Evolutionary conservation across 305 asterid genomes (phyloP).

Genomic region (Ilex paraguariensis): DNA sequence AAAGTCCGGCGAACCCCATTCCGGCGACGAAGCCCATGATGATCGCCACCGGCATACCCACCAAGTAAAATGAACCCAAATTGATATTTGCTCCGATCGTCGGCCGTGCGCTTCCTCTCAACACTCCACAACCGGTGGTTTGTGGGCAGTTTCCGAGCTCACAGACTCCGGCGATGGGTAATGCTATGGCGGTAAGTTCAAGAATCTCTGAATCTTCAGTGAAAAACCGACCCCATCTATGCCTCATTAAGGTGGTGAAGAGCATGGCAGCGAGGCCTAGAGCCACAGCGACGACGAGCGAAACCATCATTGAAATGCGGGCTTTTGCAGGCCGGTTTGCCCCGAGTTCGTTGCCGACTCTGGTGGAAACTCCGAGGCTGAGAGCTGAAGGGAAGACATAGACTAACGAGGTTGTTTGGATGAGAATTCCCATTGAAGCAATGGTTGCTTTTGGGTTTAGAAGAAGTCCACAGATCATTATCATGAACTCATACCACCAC

Average conservation of each 20-base stretch:
- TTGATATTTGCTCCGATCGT: slow-evolving; percentile 74
- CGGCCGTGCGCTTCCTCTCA: slow-evolving; percentile 83
- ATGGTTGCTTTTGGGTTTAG: slow-evolving; percentile 67
- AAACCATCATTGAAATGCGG: slow-evolving; percentile 53
- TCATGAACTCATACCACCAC: slow-evolving; percentile 99
- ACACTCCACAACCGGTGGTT: slow-evolving; percentile 86
- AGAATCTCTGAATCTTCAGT: slow-evolving; percentile 55
- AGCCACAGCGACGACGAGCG: slow-evolving; percentile 35
- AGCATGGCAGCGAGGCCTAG: slow-evolving; percentile 58
- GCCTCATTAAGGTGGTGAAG: slow-evolving; percentile 55
- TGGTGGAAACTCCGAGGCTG: slow-evolving; percentile 72
- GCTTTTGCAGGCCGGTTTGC: slow-evolving; percentile 60
- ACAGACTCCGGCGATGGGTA: slow-evolving; percentile 83
- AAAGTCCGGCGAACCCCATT: slow-evolving; percentile 73
- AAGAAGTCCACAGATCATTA: slow-evolving; percentile 68
- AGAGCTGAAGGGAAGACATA: slow-evolving; percentile 82
- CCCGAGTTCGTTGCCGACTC: slow-evolving; percentile 80
- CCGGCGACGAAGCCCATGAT: slow-evolving; percentile 56
- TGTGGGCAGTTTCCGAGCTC: slow-evolving; percentile 96
- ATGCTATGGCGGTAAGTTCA: slow-evolving; percentile 53
- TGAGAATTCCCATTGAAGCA: slow-evolving; percentile 82
- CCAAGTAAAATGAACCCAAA: slow-evolving; percentile 68
- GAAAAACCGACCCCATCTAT: slow-evolving; percentile 64
- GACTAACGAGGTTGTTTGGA: slow-evolving; percentile 80
- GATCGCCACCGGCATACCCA: slow-evolving; percentile 88